A percentile compares a stretch with the other conserved stretches of the same genome.
Evolutionary conservation across 2,329 filamentous ascomycete genomes (phyloP).

Genomic region (Cladosporium sp.): DNA sequence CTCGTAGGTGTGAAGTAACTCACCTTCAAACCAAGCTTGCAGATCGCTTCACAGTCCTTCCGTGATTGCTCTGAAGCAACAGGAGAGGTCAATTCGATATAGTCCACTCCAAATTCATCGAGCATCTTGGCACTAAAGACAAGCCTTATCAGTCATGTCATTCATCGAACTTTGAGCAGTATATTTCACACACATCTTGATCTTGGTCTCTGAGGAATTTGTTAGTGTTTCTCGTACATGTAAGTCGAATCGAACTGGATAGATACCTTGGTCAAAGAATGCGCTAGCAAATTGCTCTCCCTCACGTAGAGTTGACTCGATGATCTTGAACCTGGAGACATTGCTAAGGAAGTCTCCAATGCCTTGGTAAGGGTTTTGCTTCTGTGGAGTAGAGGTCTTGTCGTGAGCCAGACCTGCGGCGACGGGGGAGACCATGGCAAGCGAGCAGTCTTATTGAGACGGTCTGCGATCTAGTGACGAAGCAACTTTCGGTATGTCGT

Average conservation of each 20-base stretch:
- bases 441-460: no score
- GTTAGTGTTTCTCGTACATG: constrained; percentile 47
- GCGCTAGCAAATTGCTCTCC: constrained; percentile 77
- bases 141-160: no score
- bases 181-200: constrained; percentile 53
- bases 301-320: constrained; percentile 60
- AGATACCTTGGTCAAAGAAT: constrained; percentile 59
- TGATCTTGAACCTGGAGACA: constrained; percentile 73
- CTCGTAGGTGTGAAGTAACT: constrained; percentile 20
- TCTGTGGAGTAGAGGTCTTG: constrained; percentile 22
- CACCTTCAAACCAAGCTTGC: constrained; percentile 82
- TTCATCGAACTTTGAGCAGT: no score
- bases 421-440: no score
- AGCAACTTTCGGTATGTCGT: no score
- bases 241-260: no score
- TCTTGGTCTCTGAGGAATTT: constrained; percentile 62
- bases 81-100: constrained; percentile 84
- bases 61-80: constrained; percentile 81
- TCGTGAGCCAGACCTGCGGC: background rate
- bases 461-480: no score
- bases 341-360: constrained; percentile 69
- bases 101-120: constrained; percentile 85
- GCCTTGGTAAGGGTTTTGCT: constrained; percentile 56
- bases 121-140: constrained; percentile 53
- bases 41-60: constrained; percentile 83